Evolutionary conservation across 2,329 filamentous ascomycete species (phyloP).

Genomic region (Talaromyces sp.): DNA sequence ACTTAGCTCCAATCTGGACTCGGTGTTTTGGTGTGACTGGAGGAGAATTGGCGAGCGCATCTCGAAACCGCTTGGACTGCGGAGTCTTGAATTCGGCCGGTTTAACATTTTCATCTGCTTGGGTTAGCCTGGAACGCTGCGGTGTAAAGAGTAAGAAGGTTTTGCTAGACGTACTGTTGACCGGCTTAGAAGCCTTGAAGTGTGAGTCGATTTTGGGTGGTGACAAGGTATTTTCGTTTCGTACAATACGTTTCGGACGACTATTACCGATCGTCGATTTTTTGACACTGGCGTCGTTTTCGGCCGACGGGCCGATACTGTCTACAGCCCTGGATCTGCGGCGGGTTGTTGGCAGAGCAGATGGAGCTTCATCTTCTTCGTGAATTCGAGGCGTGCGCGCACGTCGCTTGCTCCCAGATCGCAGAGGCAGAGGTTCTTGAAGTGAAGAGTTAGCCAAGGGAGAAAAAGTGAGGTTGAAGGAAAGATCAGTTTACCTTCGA

Average conservation of each 20-base stretch:
- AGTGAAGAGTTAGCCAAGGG: conserved; percentile 13
- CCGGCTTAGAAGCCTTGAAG: conserved; percentile 34
- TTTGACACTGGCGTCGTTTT: conserved; percentile 21
- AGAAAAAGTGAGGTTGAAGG: conserved; percentile 11
- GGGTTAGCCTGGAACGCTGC: neutral
- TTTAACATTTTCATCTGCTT: conserved; percentile 39
- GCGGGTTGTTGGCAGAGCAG: conserved; percentile 22
- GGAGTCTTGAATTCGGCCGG: conserved; percentile 41
- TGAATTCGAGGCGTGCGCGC: conserved; percentile 38
- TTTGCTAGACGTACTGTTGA: conserved; percentile 25
- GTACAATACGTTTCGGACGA: conserved; percentile 45
- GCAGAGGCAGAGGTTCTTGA: conserved; percentile 25
- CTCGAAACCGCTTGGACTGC: conserved; percentile 59
- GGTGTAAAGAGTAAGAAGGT: neutral
- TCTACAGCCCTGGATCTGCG: conserved; percentile 33
- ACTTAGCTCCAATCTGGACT: conserved; percentile 68
- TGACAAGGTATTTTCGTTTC: conserved; percentile 39
- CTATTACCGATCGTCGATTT: conserved; percentile 26
- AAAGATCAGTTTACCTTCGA: conserved; percentile 31
- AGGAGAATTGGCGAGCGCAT: conserved; percentile 64
- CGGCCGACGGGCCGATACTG: conserved; percentile 19
- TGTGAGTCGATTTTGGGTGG: conserved; percentile 44
- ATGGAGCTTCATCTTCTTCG: conserved; percentile 27
- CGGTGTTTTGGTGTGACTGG: conserved; percentile 79
- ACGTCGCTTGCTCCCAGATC: conserved; percentile 43